These are phyloP conservation scores for Tubosaeta sp. DNA, from an alignment of 768 basidiomycete genomes.

Conservation along the genomic window DNA sequence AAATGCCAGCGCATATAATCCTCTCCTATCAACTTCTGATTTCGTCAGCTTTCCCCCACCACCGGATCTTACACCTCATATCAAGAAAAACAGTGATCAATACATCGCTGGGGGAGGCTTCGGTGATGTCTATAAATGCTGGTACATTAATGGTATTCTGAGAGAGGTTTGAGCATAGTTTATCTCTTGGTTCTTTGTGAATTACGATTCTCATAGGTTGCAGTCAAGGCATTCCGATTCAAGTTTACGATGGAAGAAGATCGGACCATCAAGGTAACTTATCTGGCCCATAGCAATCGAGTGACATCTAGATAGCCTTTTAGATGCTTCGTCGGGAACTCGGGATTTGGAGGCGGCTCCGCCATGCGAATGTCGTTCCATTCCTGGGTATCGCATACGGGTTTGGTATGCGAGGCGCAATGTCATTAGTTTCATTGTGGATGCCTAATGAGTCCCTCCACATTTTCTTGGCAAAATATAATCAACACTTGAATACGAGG, in stretches of 20 bases:
- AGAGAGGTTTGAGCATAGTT: conserved; percentile 10
- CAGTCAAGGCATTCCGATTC: conserved; percentile 24
- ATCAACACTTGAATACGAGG: neutral
- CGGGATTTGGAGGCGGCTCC: conserved; percentile 26
- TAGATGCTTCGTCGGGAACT: conserved; percentile 28
- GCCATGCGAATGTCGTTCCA: conserved; percentile 26
- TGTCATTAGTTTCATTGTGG: conserved; percentile 31
- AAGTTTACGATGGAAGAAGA: neutral
- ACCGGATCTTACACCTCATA: conserved; percentile 7
- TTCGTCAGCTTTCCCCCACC: neutral
- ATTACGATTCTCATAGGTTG: no score
- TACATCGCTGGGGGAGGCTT: conserved; percentile 9
- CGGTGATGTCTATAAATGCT: conserved; percentile 13
- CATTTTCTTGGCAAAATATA: conserved; percentile 11
- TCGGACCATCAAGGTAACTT: neutral
- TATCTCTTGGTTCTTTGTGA: no score
- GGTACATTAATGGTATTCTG: neutral
- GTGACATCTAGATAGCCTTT: accelerated
- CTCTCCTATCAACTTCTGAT: no score
- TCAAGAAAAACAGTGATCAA: neutral
- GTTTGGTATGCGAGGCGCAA: conserved; percentile 20
- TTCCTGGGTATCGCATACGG: conserved; percentile 23
- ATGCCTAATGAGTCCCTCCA: conserved; percentile 25
- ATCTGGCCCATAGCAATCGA: no score
- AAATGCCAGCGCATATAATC: no score